A percentile compares a stretch with the other conserved stretches of the same genome.
phyloP scores from a whole-genome alignment of 2,329 filamentous ascomycete species.

The Akanthomyces uredinophilus region DNA sequence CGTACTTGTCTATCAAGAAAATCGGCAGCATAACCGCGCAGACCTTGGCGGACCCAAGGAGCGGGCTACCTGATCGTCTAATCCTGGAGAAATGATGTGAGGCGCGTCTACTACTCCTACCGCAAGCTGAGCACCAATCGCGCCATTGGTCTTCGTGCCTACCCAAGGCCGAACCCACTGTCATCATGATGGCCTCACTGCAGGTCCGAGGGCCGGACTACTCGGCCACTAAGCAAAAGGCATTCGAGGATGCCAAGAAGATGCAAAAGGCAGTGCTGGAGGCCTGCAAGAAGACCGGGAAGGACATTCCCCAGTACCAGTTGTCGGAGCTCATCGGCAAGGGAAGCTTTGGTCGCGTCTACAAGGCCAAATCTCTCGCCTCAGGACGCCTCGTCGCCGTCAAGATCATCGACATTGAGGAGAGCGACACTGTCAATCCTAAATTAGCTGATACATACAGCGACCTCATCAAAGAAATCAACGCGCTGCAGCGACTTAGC shows the following conservation, averaged over 20 bases:
- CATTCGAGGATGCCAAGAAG: conserved; percentile 63
- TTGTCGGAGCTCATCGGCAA: conserved; percentile 70
- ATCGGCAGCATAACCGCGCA: background rate
- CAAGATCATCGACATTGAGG: conserved; percentile 82
- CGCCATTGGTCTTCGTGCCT: conserved; percentile 1
- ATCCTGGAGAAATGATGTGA: background rate
- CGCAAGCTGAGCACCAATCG: background rate
- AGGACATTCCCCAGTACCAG: conserved; percentile 59
- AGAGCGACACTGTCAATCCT: conserved; percentile 63
- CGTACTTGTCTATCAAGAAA: background rate
- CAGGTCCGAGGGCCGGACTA: conserved; percentile 38
- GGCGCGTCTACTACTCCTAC: background rate
- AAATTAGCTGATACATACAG: conserved; percentile 62
- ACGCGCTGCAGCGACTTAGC: conserved; percentile 65
- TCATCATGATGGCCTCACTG: conserved; percentile 35
- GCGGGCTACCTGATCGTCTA: background rate
- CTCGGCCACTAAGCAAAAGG: conserved; percentile 50
- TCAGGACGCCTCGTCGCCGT: conserved; percentile 59
- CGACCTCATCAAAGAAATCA: conserved; percentile 65
- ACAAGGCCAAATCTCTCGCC: conserved; percentile 52
- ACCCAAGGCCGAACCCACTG: background rate
- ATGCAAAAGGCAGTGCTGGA: conserved; percentile 63
- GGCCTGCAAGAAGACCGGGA: conserved; percentile 53
- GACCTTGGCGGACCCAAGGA: background rate
- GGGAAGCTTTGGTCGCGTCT: conserved; percentile 68